Evolutionary conservation across 176 grass and related monocot species (phyloP), one percentile per base, ranked within the genome.

Genomic region (Elymus sibiricus): DNA sequence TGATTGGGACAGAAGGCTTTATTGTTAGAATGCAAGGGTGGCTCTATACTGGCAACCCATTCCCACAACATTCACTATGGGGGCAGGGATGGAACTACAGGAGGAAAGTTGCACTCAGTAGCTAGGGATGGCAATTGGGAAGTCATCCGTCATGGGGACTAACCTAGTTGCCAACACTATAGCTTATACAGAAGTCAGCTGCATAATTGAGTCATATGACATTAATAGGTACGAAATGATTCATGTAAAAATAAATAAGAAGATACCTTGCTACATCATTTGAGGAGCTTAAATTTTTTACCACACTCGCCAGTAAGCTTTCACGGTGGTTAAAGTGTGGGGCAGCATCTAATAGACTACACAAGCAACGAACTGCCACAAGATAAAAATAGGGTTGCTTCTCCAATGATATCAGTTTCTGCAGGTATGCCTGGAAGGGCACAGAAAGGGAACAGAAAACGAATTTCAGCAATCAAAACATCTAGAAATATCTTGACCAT

Each of bases 261-360:
- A 17, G 10, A 24, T 21, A 95, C 94, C 97, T 99, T 83, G 91
- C 86, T 79, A 92, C 73, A 94, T 94, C 88, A 82, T 99, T 94
- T 17, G 72, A 86, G 22, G 94, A 99, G 79, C 90, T 99, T 88
- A 99, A 87, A 92, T 99, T 94, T 80, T 87, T 95, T n/a, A 85
- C 79, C 13, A 94, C 85, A 74, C 85, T 90, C 26, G 84, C 84
- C 79, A 99, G 84, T 83, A 96, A 76, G 74, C 61, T 99, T 82
- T 99, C 94, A 77, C 88, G 87, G 75, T 91, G 95, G 83, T 94
- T 99, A 79, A 99, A 99, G 80, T 99, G 97, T 32, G 97, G 88
- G 17, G 89, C 97, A 81, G 83, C 84, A 82, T 94, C 94, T 83
- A 99, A 63, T 85, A 96, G 88, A 84, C 84, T 84, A 87, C 94